Evolutionary conservation across 352 stramenopile species (phyloP), one percentile per base, ranked within the genome.

Genomic region (Globisporangium lucens): DNA sequence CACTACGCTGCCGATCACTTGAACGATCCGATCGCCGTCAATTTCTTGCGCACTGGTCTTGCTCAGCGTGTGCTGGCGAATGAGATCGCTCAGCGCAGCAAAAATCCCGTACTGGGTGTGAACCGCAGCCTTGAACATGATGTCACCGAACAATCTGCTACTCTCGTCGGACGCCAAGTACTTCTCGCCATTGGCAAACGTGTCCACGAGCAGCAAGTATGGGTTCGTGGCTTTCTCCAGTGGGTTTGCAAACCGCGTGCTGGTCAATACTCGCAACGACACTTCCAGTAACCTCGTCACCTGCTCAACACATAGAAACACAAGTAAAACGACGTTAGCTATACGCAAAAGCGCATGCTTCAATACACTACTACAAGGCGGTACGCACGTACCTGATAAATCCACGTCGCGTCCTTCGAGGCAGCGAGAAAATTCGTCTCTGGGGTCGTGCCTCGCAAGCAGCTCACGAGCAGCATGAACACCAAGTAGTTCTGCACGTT

Each of bases 401-500:
- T 49, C 82, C 82, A 92, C 20, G 56, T 58, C 0, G 63, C 33
- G 41, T 85, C 77, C 41, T 87, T 82, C 1, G 49, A 20, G 0
- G 62, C 67, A 41, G 72, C 58, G 6, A 88, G 43, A 1, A 84
- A 30, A 59, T 75, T 83, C 1, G 57, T 69, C 0, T 41, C 65
- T 0, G 57, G 22, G 2, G n/a, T 36, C 1, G 60, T 20, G 20
- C 76, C 82, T 33, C 71, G 72, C n/a, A 87, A 59, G 30, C 76
- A 72, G 41, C 77, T 89, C 63, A 89, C 74, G 7, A 91, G 74
- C 65, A 91, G 57, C 68, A 89, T 78, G 46, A 81, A 76, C 12
- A 89, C 71, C 36, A 91, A 36, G 61, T 89, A 89, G 46, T 85
- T 75, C 58, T 89, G 79, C 22, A 85, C 75, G 61, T 82, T 84